Percentiles rank a stretch among this genome's conserved stretches.
Conservation (phyloP, 306 rosid species). For the Acacia crassicarpa region DNA sequence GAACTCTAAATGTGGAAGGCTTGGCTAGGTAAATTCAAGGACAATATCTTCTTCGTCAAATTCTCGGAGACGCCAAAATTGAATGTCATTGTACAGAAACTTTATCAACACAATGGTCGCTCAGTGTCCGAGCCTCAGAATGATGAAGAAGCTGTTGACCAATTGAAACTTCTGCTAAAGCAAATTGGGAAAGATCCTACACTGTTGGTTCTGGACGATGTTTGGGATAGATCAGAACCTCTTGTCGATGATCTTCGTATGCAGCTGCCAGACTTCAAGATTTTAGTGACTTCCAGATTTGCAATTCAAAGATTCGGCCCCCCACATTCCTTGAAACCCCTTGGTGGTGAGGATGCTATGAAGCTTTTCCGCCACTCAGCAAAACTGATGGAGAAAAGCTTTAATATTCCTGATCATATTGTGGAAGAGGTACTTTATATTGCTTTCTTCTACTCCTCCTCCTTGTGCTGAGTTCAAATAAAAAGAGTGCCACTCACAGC, state of each 20-base stretch:
- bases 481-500: background rate
- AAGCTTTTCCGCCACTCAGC: constrained; percentile 48
- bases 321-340: constrained; percentile 30
- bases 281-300: constrained; percentile 65
- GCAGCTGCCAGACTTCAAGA: constrained; percentile 41
- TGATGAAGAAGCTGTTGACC: constrained; percentile 30
- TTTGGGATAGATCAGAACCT: constrained; percentile 45
- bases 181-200: constrained; percentile 26
- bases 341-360: constrained; percentile 45
- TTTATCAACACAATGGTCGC: constrained; percentile 36
- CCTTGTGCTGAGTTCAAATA: background rate
- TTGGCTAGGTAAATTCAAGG: constrained; percentile 48
- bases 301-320: constrained; percentile 37
- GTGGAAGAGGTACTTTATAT: constrained; percentile 45
- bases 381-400: constrained; percentile 27
- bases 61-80: constrained; percentile 43
- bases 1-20: constrained; percentile 16
- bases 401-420: constrained; percentile 34
- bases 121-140: constrained; percentile 32
- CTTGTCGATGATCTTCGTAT: constrained; percentile 48
- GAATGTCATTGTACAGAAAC: constrained; percentile 38
- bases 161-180: constrained; percentile 39
- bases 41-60: constrained; percentile 47
- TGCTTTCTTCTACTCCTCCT: background rate
- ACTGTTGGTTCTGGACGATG: constrained; percentile 63